Evolutionary conservation across 306 rosid genomes (phyloP).

Genomic region (Bauhinia variegata): DNA sequence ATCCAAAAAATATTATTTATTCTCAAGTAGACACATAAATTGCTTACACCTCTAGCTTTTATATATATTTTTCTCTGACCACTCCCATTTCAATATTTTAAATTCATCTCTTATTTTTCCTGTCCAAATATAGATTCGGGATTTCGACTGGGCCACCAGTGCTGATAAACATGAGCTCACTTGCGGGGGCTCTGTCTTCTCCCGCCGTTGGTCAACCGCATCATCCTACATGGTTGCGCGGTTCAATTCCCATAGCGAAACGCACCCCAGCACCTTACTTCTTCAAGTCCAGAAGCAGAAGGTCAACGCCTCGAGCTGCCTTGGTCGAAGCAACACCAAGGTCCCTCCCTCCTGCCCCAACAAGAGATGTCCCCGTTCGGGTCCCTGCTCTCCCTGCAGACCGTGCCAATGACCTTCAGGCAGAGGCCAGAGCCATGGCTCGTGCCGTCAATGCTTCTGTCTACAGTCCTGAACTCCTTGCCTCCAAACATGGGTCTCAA

Average conservation of each 20-base stretch:
- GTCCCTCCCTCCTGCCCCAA: slow-evolving; percentile 25
- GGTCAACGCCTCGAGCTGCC: slow-evolving; percentile 48
- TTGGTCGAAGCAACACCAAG: slow-evolving; percentile 54
- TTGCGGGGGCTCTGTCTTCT: slow-evolving; percentile 24
- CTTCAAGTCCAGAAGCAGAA: slow-evolving; percentile 32
- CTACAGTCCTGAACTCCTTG: slow-evolving; percentile 63
- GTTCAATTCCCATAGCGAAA: slow-evolving; percentile 21
- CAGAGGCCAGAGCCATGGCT: slow-evolving; percentile 74
- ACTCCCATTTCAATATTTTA: too few relatives aligned
- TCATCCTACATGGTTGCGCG: slow-evolving; percentile 33
- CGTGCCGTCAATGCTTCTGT: slow-evolving; percentile 71
- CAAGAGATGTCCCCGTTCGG: slow-evolving; percentile 35
- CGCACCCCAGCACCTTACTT: slow-evolving; percentile 6
- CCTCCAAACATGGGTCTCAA: slow-evolving; percentile 57
- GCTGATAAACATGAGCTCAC: too few relatives aligned
- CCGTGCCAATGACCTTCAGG: slow-evolving; percentile 70
- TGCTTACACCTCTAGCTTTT: too few relatives aligned
- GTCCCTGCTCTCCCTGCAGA: slow-evolving; percentile 37
- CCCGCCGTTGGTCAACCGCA: slow-evolving; percentile 15
- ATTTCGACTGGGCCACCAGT: too few relatives aligned
- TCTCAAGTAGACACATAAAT: too few relatives aligned
- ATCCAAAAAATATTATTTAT: not conserved
- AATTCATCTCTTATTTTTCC: not conserved
- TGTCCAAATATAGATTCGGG: too few relatives aligned
- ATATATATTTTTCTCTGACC: too few relatives aligned